Evolutionary conservation across 192 early-diverging fungal species (phyloP), one percentile per base, ranked within the genome.

Genomic region (Coemansia sp.): DNA sequence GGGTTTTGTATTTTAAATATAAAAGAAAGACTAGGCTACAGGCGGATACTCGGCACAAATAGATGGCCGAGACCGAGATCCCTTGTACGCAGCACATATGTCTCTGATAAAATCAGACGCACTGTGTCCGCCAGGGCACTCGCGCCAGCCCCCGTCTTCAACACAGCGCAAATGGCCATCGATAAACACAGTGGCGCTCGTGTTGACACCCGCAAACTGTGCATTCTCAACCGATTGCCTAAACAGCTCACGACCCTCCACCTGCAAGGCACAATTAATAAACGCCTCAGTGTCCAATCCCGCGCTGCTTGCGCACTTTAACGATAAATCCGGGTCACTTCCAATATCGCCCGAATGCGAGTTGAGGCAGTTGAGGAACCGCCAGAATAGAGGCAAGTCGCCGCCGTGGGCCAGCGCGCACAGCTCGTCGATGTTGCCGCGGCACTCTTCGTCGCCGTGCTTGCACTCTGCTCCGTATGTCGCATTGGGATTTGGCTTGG

Each of bases 141-240:
- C 61, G 47, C 67, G 69, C 84, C 81, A 86, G 2, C 83, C 85
- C n/a, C 76, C 77, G 59, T 91, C 89, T 24, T 84, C 67, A 2
- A 89, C 83, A 68, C 89, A 91, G 12, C 85, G 69, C 35, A 56
- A 73, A 67, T 83, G 83, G 25, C 84, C 77, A 37, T 85, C 64
- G 24, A 91, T 81, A 64, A 72, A 84, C 25, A 91, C 77, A 2
- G 87, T 89, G 25, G 87, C 87, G 63, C 86, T 88, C 11, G 59
- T 83, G 4, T 49, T 58, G 37, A 84, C 77, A 9, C 87, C 83
- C 17, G 78, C 66, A 43, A 73, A 73, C 52, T 69, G 43, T 9
- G 86, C 76, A 32, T 83, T 66, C 43, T 82, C 70, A 4, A 78
- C 77, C n/a, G 78, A 82, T 47, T 69, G 77, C 25, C 71, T 67